Evolutionary conservation across 2,329 filamentous ascomycete genomes (phyloP), one percentile per base, ranked within the genome.

Genomic region (Curvularia lunata): DNA sequence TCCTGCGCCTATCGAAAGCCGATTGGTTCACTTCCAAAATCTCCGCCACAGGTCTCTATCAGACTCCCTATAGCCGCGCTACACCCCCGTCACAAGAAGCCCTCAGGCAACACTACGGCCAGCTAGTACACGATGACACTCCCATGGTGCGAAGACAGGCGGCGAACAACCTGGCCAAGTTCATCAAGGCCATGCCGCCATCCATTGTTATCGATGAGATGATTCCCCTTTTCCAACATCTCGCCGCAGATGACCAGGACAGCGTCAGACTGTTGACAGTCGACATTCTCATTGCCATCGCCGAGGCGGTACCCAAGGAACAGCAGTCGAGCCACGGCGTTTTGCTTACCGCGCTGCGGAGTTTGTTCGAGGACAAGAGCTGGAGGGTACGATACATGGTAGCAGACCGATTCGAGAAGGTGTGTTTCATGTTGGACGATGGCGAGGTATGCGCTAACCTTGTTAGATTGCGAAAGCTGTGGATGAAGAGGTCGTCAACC

Each of bases 11-110:
- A 61, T 96, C 95, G 66, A 99, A 98, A 85, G 95, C 95, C 80
- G 95, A 99, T 81, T 99, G 95, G 95, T 99, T 99, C 80, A 99
- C 95, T 56, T 98, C 95, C 65, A 99, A 98, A 82, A 95, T 99
- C 65, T 99, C 95, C 30, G 95, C 94, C 62, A 97, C 94, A 65
- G 95, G 95, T 63, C 89, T 99, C 63, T 99, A 94, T 83, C 95
- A 91, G 76, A 87, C 88, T 48, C 94, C 95, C 65, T 99, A 99
- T 83, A 90, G 88, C 72, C 96, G 96, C 83, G 92, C 95, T 59
- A 90, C 92, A 54, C 85, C 89, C 50, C 85, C 88, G n/a, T 87
- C 93, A 67, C 95, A 99, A 81, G 92, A 97, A 81, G 89, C 89
- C 70, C 88, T 99, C 58, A 87, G 95, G 74, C 89, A 94, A 79